Evolutionary conservation across 495 filamentous ascomycete species (phyloP).

Genomic region (Thozetella sp.): DNA sequence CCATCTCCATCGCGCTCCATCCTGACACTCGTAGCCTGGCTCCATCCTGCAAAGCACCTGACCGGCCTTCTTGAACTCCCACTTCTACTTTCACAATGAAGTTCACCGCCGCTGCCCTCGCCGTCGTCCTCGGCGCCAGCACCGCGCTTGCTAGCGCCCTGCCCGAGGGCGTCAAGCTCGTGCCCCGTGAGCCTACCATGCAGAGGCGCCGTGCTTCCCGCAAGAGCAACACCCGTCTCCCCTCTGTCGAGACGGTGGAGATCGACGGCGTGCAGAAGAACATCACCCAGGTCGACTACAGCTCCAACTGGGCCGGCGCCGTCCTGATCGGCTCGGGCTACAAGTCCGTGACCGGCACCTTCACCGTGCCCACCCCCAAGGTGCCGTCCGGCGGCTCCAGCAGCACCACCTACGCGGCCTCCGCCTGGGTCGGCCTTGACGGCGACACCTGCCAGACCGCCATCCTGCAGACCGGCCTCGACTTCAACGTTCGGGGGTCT

Average conservation of each 20-base stretch:
- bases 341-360: slow-evolving; percentile 53
- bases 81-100: slow-evolving; percentile 13
- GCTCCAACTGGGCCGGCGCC: slow-evolving; percentile 63
- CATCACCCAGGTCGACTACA: slow-evolving; percentile 38
- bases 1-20: background rate
- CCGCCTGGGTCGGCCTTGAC: slow-evolving; percentile 68
- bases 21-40: no score
- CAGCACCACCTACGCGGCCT: slow-evolving; percentile 42
- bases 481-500: slow-evolving; percentile 46
- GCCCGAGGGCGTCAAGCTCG: background rate
- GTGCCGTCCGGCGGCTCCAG: slow-evolving; percentile 9
- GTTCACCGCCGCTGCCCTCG: slow-evolving; percentile 5
- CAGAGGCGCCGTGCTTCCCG: slow-evolving; percentile 4
- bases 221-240: slow-evolving; percentile 4
- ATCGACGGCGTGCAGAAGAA: slow-evolving; percentile 5
- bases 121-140: slow-evolving; percentile 9
- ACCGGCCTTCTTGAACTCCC: background rate
- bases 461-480: slow-evolving; percentile 64
- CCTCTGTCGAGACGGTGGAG: background rate
- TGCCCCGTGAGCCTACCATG: slow-evolving; percentile 6
- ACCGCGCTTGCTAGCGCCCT: slow-evolving; percentile 4
- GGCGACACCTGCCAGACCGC: slow-evolving; percentile 58
- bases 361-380: slow-evolving; percentile 48
- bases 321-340: slow-evolving; percentile 53
- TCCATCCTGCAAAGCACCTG: background rate